Conservation (phyloP, 177 flowering plant genomes). For the Telopea speciosissima region DNA sequence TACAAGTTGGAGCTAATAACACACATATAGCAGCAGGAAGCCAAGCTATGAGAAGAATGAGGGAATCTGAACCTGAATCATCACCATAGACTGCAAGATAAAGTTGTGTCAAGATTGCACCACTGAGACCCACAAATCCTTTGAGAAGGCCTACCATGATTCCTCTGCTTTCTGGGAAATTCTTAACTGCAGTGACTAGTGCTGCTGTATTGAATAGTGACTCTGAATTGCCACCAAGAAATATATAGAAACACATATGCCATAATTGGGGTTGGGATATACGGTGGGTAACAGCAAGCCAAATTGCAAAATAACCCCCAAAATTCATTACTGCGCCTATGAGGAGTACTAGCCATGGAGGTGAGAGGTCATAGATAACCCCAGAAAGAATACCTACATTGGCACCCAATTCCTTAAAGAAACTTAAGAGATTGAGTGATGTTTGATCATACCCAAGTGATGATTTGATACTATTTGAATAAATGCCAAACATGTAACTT, state of each 20-base stretch:
- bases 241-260: background rate
- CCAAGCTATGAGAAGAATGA: conserved; percentile 44
- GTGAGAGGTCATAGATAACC: conserved; percentile 17
- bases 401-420: conserved; percentile 51
- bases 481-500: conserved; percentile 47
- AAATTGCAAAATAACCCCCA: conserved; percentile 1
- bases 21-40: conserved; percentile 37
- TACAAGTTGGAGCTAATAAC: background rate
- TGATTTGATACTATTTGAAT: conserved; percentile 12
- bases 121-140: conserved; percentile 17
- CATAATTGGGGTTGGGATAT: background rate
- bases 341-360: conserved; percentile 45
- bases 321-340: conserved; percentile 43
- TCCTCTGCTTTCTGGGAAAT: background rate
- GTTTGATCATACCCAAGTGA: conserved; percentile 18
- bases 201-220: conserved; percentile 52
- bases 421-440: conserved; percentile 46
- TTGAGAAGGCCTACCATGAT: background rate
- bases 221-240: background rate
- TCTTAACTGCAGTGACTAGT: conserved; percentile 32
- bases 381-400: conserved; percentile 50
- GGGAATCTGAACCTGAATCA: conserved; percentile 24
- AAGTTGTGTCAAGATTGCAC: conserved; percentile 50
- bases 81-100: conserved; percentile 32
- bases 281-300: conserved; percentile 1